Percentiles rank a stretch among this genome's conserved stretches.
Conservation (phyloP, 2,329 filamentous ascomycete species). For the Dactylellina parvicollis region DNA sequence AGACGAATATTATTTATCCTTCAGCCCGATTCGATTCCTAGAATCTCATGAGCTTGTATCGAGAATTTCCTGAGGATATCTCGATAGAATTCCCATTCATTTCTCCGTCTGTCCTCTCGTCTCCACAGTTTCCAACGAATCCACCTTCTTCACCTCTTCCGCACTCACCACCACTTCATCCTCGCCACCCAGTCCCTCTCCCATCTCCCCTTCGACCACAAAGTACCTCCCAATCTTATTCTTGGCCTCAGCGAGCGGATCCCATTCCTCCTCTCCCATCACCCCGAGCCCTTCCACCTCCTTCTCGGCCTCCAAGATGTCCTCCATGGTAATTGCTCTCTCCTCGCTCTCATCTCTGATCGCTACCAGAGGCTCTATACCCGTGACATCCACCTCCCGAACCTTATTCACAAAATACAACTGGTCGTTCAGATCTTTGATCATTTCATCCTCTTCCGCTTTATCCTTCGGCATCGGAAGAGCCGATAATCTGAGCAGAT, state of each 20-base stretch:
- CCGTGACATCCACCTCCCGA: slow-evolving; percentile 78
- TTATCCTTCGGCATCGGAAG: slow-evolving; percentile 75
- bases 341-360: slow-evolving; percentile 85
- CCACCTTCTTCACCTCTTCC: slow-evolving; percentile 33
- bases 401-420: slow-evolving; percentile 90
- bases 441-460: slow-evolving; percentile 75
- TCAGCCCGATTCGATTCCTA: too few species aligned
- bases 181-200: slow-evolving; percentile 18
- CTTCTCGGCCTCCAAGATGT: slow-evolving; percentile 70
- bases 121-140: slow-evolving; percentile 9
- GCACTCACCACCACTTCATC: slow-evolving; percentile 39
- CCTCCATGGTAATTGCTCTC: slow-evolving; percentile 68
- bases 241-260: slow-evolving; percentile 65
- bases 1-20: too few species aligned
- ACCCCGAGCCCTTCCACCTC: slow-evolving; percentile 61
- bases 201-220: slow-evolving; percentile 59
- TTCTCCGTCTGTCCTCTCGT: not conserved
- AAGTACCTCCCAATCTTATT: slow-evolving; percentile 60
- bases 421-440: slow-evolving; percentile 79
- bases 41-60: too few species aligned
- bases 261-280: slow-evolving; percentile 71
- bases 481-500: slow-evolving; percentile 88
- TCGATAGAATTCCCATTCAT: too few species aligned
- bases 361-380: slow-evolving; percentile 76
- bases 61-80: too few species aligned